Base-by-base conservation (phyloP, 352 stramenopile species). In the Elongisporangium anandrum region DNA sequence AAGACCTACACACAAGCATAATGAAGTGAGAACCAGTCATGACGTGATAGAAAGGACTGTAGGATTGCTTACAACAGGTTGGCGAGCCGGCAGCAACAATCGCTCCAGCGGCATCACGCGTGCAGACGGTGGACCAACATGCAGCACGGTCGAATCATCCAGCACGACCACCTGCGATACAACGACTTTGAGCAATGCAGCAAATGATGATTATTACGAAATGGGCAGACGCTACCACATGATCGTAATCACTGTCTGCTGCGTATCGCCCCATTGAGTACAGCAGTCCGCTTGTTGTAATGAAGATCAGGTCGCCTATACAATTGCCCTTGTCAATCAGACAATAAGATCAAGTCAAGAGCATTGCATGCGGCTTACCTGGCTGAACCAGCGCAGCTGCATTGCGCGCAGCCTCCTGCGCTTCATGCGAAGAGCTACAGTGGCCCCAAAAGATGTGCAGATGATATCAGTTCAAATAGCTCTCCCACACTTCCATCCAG, bases 221-320 rank as follows among this genome's bases (percentile, higher is more conserved):
- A 21, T 7, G 3, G 17, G 17, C 17, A 54, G 17, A 15, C 19
- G 29, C 38, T 52, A 92, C 82, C 57, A 92, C 77, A 52, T 92
- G 82, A 24, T 92, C 82, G 51, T 92, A 92, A 10, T 84, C 78
- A 39, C 83, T 92, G 48, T 80, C 69, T 4, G 75, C 84, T 34
- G 87, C 23, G 50, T 77, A 88, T 52, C 82, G 71, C 23, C 70
- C 79, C 39, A 85, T 66, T 17, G 79, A 92, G 53, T 88, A 92
- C 8, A 89, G 60, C 56, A 88, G 73, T 15, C 82, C 82, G 56
- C 69, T 86, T 3, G 82, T 90, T 2, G 79, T 92, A 61, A 90
- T 92, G 59, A 92, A 92, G 54, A 92, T 88, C 50, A 92, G 47
- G 60, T 92, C 82, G 45, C 82, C 82, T 91, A n/a, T 8, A 38